Evolutionary conservation across 1,284 basidiomycete species (phyloP).

Genomic region (Spongiforma sp.): DNA sequence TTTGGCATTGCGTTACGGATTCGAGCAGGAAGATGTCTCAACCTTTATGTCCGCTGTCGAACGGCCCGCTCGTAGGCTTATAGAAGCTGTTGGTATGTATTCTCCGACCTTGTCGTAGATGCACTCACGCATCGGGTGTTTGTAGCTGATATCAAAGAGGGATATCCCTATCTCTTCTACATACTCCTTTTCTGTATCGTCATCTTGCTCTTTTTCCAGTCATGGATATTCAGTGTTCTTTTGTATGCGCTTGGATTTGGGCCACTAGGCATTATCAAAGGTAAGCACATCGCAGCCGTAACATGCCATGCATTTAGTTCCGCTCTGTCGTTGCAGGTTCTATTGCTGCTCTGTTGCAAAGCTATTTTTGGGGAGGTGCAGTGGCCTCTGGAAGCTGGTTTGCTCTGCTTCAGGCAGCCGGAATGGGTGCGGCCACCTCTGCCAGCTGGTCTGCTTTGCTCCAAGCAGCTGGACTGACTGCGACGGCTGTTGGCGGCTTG

Average conservation of each 20-base stretch:
- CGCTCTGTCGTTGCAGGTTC: conserved; percentile 8
- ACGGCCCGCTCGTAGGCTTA: conserved; percentile 1
- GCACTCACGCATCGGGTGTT: background rate
- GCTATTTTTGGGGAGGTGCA: conserved; percentile 8
- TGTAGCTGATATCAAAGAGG: conserved; percentile 21
- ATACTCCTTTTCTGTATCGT: conserved; percentile 8
- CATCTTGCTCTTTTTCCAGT: conserved; percentile 15
- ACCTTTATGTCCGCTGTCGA: conserved; percentile 6
- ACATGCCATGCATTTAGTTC: background rate
- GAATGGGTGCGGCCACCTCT: conserved; percentile 8
- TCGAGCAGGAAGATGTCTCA: conserved; percentile 3
- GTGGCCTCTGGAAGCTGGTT: conserved; percentile 17
- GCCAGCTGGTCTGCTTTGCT: background rate
- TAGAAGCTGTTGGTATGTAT: conserved; percentile 14
- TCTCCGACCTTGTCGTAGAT: no score
- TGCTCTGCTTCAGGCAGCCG: conserved; percentile 20
- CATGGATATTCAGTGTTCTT: conserved; percentile 17
- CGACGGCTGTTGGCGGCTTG: no score
- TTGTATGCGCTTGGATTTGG: conserved; percentile 22
- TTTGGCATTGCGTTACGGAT: background rate
- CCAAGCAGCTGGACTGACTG: background rate
- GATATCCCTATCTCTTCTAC: conserved; percentile 15
- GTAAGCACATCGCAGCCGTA: background rate
- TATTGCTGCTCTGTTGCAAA: conserved; percentile 18
- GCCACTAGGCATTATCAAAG: conserved; percentile 18